Base-by-base conservation (phyloP, 2,329 filamentous ascomycete genomes). In the Fusarium robinianum region DNA sequence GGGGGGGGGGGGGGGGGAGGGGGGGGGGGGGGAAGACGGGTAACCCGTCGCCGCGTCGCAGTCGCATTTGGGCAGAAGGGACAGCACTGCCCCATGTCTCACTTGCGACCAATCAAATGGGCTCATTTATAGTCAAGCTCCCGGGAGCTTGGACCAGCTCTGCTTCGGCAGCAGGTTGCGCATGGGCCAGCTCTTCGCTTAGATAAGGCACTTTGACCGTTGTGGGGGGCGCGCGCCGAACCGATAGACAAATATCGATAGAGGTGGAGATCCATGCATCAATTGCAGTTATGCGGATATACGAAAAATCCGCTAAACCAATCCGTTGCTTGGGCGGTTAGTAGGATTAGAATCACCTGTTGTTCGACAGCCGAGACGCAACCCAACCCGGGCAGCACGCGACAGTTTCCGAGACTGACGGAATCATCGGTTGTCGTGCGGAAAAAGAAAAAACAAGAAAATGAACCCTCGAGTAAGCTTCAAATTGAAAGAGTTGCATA, bases 401-500 rank as follows among this genome's bases (percentile, higher is more conserved):
- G 27, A 25, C 36, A 39, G 24, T 22, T 38, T 19, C 21, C 14
- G 19, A 38, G 6, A 3, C 15, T 11, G n/a, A 16, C 10, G 6
- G 9, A 11, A 11, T 8, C 15, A 31, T 10, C 25, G 30, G 18
- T 27, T n/a, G n/a, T n/a, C n/a, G n/a, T n/a, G n/a, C n/a, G n/a
- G n/a, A n/a, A 12, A 48, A 19, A 33, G 21, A 17, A 10, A 19
- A 26, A 18, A 9, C 29, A 24, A 2, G 5, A n/a, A 41, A 5
- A 65, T 66, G 58, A 62, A 65, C 23, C 62, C 63, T 50, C 53
- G 63, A 27, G 63, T 66, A 38, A 49, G 56, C 19, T 8, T 5
- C 17, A 18, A 8, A 11, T 8, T 8, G 11, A 5, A 11, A 8
- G 0, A 21, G 4, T 1, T 5, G 5, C 2, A 10, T 19, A 5